These are phyloP conservation scores for Arthrobotrys pseudoclavata DNA, from an alignment of 2,329 filamentous ascomycete species.

Conservation along the genomic window DNA sequence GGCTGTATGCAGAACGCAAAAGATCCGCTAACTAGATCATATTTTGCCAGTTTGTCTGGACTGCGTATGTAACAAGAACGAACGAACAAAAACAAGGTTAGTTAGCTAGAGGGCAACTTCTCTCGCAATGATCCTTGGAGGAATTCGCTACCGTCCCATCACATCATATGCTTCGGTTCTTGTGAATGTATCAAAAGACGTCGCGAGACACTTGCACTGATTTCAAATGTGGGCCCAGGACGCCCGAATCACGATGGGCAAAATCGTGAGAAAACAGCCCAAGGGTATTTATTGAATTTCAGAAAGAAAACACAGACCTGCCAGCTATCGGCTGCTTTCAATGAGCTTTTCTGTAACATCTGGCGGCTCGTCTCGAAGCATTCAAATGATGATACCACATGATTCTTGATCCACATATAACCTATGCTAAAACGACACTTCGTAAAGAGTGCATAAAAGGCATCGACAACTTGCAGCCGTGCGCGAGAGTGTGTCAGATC, in stretches of 20 bases:
- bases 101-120: neutral
- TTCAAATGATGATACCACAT: constrained; percentile 39
- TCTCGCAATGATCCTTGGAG: constrained; percentile 25
- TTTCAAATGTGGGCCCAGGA: constrained; percentile 32
- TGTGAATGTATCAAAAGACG: constrained; percentile 26
- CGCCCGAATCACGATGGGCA: constrained; percentile 15
- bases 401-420: constrained; percentile 20
- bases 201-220: constrained; percentile 41
- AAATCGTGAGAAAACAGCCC: constrained; percentile 6
- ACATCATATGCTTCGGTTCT: constrained; percentile 31
- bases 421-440: constrained; percentile 14
- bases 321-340: constrained; percentile 27
- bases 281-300: constrained; percentile 13
- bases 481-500: neutral
- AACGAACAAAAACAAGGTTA: constrained; percentile 12
- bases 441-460: constrained; percentile 26
- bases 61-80: constrained; percentile 4
- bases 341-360: neutral
- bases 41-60: constrained; percentile 24
- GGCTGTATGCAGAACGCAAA: constrained; percentile 35
- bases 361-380: constrained; percentile 39
- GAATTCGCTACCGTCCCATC: constrained; percentile 38
- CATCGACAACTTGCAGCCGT: constrained; percentile 17
- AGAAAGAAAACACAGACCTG: constrained; percentile 15
- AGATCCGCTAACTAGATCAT: constrained; percentile 18